Conservation (phyloP, 768 basidiomycete genomes). For the Psilocybe azurescens region DNA sequence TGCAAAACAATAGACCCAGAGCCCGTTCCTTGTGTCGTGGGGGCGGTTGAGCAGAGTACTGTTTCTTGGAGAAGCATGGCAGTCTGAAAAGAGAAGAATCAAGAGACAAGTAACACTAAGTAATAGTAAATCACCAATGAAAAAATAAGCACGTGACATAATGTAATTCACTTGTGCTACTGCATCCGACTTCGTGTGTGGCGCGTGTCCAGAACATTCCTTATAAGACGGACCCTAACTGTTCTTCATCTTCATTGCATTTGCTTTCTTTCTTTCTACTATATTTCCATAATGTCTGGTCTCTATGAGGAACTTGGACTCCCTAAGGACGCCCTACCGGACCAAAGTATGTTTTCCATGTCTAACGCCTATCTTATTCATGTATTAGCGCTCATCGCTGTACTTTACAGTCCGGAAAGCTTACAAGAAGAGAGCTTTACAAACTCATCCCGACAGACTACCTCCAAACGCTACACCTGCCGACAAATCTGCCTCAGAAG, state of each 20-base stretch:
- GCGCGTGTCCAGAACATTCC: conserved; percentile 37
- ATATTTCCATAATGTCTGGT: conserved; percentile 49
- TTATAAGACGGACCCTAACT: conserved; percentile 17
- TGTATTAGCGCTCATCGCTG: conserved; percentile 4
- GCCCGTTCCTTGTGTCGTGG: conserved; percentile 49
- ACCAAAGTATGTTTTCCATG: conserved; percentile 59
- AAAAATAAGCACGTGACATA: conserved; percentile 31
- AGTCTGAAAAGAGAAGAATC: conserved; percentile 15
- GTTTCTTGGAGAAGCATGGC: conserved; percentile 72
- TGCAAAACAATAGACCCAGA: conserved; percentile 76
- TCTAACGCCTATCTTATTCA: neutral
- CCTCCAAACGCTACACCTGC: conserved; percentile 56
- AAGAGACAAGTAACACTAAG: neutral
- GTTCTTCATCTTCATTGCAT: conserved; percentile 9
- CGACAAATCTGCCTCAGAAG: conserved; percentile 66
- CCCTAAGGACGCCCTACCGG: conserved; percentile 55
- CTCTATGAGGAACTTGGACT: conserved; percentile 73
- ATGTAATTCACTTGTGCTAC: conserved; percentile 5
- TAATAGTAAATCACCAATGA: neutral
- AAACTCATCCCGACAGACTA: conserved; percentile 80
- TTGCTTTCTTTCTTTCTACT: conserved; percentile 7
- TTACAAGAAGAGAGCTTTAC: conserved; percentile 74
- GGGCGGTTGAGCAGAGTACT: conserved; percentile 65
- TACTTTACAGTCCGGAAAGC: conserved; percentile 67
- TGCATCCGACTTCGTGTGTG: conserved; percentile 24